phyloP scores from a whole-genome alignment of 768 basidiomycete species.

The Gloeostereum incarnatum region DNA sequence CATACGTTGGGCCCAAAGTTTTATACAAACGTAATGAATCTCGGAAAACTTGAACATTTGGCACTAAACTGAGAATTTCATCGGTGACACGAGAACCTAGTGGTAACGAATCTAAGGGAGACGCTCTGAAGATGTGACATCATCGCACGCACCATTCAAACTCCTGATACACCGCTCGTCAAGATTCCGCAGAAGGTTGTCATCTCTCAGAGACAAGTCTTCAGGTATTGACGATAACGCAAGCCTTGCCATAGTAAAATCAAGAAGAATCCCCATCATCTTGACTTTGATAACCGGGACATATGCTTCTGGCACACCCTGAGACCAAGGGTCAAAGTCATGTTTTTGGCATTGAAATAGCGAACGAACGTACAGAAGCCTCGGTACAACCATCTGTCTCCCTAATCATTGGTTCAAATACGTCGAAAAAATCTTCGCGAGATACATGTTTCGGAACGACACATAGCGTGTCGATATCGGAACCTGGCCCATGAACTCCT shows the following conservation, averaged over 20 bases:
- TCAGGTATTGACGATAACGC: slow-evolving; percentile 86
- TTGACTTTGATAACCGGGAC: slow-evolving; percentile 93
- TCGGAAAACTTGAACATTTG: slow-evolving; percentile 89
- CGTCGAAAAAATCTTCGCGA: slow-evolving; percentile 91
- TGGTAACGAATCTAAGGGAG: neutral
- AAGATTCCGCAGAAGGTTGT: slow-evolving; percentile 83
- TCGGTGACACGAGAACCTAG: slow-evolving; percentile 93
- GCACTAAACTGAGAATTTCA: slow-evolving; percentile 90
- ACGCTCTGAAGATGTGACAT: neutral
- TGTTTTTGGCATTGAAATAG: neutral
- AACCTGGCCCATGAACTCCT: slow-evolving; percentile 92
- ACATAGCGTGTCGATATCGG: slow-evolving; percentile 97
- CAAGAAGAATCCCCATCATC: slow-evolving; percentile 86
- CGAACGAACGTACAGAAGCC: slow-evolving; percentile 77
- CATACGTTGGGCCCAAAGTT: slow-evolving; percentile 94
- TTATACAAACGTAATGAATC: slow-evolving; percentile 93
- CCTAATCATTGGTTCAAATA: slow-evolving; percentile 84
- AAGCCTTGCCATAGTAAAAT: slow-evolving; percentile 89
- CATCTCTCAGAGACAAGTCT: slow-evolving; percentile 82
- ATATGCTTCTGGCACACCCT: slow-evolving; percentile 96
- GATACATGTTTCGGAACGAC: slow-evolving; percentile 96
- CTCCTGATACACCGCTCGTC: slow-evolving; percentile 94
- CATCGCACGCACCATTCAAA: slow-evolving; percentile 59
- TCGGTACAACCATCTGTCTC: slow-evolving; percentile 78
- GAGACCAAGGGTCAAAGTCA: slow-evolving; percentile 1